These are phyloP conservation scores for Mucor sp. DNA, from an alignment of 371 early-diverging fungal species.

Conservation along the genomic window DNA sequence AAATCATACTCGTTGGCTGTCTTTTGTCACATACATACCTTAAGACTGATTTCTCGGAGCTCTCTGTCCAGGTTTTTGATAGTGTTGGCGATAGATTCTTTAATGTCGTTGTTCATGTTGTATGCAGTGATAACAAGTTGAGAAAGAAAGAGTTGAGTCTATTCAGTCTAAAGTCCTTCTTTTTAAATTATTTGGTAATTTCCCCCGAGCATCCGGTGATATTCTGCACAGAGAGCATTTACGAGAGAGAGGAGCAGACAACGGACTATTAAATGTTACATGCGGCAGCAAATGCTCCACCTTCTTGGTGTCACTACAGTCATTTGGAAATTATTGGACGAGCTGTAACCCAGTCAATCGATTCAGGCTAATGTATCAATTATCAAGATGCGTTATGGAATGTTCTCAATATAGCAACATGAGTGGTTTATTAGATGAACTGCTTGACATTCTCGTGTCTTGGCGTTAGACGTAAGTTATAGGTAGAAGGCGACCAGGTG, in stretches of 20 bases:
- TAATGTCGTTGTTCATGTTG: slow-evolving; percentile 13
- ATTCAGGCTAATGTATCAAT: no score
- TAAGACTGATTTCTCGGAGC: slow-evolving; percentile 29
- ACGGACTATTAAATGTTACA: background rate
- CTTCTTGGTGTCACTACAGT: background rate
- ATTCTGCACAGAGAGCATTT: background rate
- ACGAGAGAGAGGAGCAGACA: background rate
- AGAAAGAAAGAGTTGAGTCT: background rate
- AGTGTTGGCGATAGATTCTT: slow-evolving; percentile 13
- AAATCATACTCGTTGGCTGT: background rate
- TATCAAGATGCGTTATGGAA: no score
- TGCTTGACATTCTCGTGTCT: slow-evolving; percentile 27
- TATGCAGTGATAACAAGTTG: background rate
- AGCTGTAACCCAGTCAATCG: no score
- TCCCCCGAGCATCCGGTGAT: slow-evolving; percentile 16
- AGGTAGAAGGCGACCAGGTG: slow-evolving; percentile 28
- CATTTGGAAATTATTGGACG: no score
- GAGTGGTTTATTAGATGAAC: slow-evolving; percentile 2
- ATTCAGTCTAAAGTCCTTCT: background rate
- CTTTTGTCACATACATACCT: slow-evolving; percentile 6
- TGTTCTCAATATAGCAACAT: background rate
- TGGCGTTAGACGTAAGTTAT: slow-evolving; percentile 31
- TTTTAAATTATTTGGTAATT: background rate
- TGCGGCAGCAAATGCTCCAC: background rate
- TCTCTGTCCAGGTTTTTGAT: slow-evolving; percentile 18